Conservation (phyloP, 352 stramenopile genomes). For the Phytophthora citricola region DNA sequence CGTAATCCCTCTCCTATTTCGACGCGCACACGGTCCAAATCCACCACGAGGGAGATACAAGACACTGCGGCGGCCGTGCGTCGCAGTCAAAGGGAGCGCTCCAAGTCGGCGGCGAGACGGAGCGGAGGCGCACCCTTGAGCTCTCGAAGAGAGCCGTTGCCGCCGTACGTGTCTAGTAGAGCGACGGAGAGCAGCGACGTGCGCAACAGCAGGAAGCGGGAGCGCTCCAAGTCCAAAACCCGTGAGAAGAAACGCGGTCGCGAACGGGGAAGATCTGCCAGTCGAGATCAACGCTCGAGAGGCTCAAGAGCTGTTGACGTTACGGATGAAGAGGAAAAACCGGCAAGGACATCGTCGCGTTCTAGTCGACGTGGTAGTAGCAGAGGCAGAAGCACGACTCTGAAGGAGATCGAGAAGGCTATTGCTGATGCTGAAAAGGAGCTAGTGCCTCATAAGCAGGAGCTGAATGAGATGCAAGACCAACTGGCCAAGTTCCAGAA, state of each 20-base stretch:
- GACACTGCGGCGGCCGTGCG: conserved; percentile 28
- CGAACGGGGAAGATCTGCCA: conserved; percentile 31
- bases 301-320: conserved; percentile 6
- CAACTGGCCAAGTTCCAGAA: conserved; percentile 45
- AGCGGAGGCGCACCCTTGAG: conserved; percentile 20
- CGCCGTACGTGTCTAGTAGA: conserved; percentile 1
- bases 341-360: conserved; percentile 6
- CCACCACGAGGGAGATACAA: conserved; percentile 30
- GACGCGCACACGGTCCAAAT: conserved; percentile 56
- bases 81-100: conserved; percentile 33
- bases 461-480: conserved; percentile 49
- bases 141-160: conserved; percentile 3
- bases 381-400: conserved; percentile 18
- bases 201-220: conserved; percentile 24
- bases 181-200: conserved; percentile 9
- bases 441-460: conserved; percentile 49
- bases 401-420: conserved; percentile 57
- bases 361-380: conserved; percentile 30
- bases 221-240: conserved; percentile 30
- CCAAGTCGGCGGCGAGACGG: conserved; percentile 45
- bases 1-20: conserved; percentile 31
- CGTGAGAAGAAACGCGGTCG: conserved; percentile 5
- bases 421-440: conserved; percentile 55
- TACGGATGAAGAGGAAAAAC: conserved; percentile 29
- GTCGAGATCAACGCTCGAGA: conserved; percentile 19